Evolutionary conservation across 495 filamentous ascomycete genomes (phyloP), one percentile per base, ranked within the genome.

Genomic region (Entonaema liquescens): DNA sequence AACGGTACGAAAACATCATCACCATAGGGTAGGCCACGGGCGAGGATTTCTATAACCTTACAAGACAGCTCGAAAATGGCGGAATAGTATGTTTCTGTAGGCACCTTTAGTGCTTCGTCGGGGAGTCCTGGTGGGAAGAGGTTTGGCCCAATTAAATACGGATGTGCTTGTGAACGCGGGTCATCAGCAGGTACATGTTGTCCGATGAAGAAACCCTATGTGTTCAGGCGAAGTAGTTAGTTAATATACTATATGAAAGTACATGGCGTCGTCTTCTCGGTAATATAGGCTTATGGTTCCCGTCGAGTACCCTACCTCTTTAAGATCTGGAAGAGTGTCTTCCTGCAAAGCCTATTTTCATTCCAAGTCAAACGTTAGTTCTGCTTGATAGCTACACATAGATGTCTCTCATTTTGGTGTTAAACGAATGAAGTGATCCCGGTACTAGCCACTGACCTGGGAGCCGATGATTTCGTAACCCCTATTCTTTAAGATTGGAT

Each of bases 381-480:
- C 8, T 21, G 36, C 35, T 1, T 17, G 6, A 11, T 68, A 25
- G 12, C 19, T 47, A 25, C 49, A 25, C 25, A 19, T 0, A 36
- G 28, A 35, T 12, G 2, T 25, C 23, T 36, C 12, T 26, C 11
- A 8, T 15, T 12, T 12, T 5, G 25, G 13, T 23, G 8, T 28
- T 13, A 19, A 29, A 29, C 15, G 17, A 29, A 53, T 19, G 19
- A 5, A 23, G 5, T 9, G 42, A 9, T 28, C 1, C 15, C 15
- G n/a, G 26, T 19, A 19, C 9, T 33, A 17, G n/a, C 26, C 11
- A 61, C 68, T 71, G 8, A 65, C 68, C 69, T 87, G 85, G 13
- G 79, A 80, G 25, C 81, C 79, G 29, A 86, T 79, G 19, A 81
- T 59, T 55, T 87, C 85, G 68, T 87, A 87, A 15, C 85, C 84